Evolutionary conservation across 2,329 filamentous ascomycete genomes (phyloP), one percentile per base, ranked within the genome.

Genomic region (Byssochlamys sp.): DNA sequence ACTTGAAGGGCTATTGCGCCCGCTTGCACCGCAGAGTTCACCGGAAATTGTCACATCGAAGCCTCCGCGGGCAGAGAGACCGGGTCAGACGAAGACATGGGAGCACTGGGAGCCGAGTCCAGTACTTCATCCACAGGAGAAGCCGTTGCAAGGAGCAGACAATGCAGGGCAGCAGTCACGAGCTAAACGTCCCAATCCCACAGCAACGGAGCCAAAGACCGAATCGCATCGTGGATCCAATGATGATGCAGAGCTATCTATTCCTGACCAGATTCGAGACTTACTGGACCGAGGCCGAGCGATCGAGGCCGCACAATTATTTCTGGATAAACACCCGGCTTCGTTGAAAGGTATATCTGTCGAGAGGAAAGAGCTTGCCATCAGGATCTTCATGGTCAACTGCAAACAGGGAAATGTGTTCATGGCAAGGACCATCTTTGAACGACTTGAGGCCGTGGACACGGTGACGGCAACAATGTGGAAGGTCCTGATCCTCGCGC

Each of bases 281-380:
- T 60, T 73, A 35, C 58, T 74, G 7, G 58, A 66, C 2, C 57
- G 62, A 33, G 63, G 63, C 14, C 63, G 63, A 54, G 65, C 68
- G 11, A 71, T 75, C 2, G 69, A 72, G 39, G 73, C 73, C 5
- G 67, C 71, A 5, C 70, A 74, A 54, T 27, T 71, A 29, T 75
- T 75, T 53, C 58, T 74, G 50, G 65, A 67, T 25, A 60, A 52
- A 24, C 65, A 67, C 48, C 58, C 65, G 33, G 58, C 57, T 28
- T 61, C 61, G 12, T 29, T 62, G 29, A 55, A 59, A 45, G 60
- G 61, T 2, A 66, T 70, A 29, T 67, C 67, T 4, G 62, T 57
- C 19, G 65, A 66, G 51, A 64, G 63, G 33, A 65, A 67, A 56
- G 65, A 71, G 19, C 65, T 74, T 39, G 68, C 66, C 24, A 58